Percentiles rank a stretch among this genome's conserved stretches.
These are phyloP conservation scores for Cytospora piceae DNA, from an alignment of 2,329 filamentous ascomycete species.

Conservation along the genomic window DNA sequence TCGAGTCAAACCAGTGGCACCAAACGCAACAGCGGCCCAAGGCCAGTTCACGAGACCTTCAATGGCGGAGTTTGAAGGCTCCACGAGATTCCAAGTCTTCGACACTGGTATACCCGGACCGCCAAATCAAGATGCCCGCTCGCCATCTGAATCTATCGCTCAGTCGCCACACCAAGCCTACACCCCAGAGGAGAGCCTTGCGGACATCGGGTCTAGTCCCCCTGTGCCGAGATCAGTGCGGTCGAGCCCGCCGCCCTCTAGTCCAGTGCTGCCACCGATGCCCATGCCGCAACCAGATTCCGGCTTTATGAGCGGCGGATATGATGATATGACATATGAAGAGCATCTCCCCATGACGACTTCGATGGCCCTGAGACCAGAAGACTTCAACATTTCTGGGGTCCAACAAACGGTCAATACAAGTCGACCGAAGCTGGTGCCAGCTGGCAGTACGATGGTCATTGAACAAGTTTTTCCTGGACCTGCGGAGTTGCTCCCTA, in stretches of 20 bases:
- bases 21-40: constrained; percentile 37
- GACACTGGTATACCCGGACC: constrained; percentile 46
- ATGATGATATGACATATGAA: constrained; percentile 71
- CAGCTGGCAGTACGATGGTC: constrained; percentile 22
- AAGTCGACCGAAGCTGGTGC: constrained; percentile 10
- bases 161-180: constrained; percentile 54
- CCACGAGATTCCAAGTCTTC: constrained; percentile 36
- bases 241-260: constrained; percentile 73
- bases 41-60: constrained; percentile 63
- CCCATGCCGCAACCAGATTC: constrained; percentile 69
- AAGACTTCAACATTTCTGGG: constrained; percentile 15
- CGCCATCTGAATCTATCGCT: constrained; percentile 55
- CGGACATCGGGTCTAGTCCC: constrained; percentile 87
- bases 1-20: constrained; percentile 34
- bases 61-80: constrained; percentile 39
- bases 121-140: constrained; percentile 55
- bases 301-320: constrained; percentile 81
- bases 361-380: constrained; percentile 36
- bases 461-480: constrained; percentile 50
- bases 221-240: constrained; percentile 70
- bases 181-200: constrained; percentile 68
- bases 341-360: constrained; percentile 51
- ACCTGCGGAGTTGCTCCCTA: constrained; percentile 48
- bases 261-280: constrained; percentile 73
- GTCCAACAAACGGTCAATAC: constrained; percentile 9